A percentile compares a stretch with the other conserved stretches of the same genome.
Evolutionary conservation across 148 eudicot species (phyloP).

Genomic region (Cornus controversa): DNA sequence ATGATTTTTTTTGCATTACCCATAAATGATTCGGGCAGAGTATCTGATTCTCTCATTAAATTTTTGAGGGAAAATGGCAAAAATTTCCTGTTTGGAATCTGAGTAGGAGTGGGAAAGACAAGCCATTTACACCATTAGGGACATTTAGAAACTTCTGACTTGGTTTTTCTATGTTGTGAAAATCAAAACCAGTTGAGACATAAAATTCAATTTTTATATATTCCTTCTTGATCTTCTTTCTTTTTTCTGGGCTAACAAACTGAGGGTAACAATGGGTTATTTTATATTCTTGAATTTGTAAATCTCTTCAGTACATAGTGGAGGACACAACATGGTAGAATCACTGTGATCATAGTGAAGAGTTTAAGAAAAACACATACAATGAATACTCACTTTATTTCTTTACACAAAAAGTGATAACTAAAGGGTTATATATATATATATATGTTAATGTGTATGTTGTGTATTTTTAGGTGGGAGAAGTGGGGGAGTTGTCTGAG

Average conservation of each 20-base stretch:
- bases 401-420: no score
- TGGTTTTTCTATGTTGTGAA: background rate
- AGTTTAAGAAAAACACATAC: no score
- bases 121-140: no score
- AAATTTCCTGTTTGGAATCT: background rate
- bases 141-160: background rate
- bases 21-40: background rate
- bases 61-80: background rate
- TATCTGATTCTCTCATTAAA: background rate
- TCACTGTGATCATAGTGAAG: background rate
- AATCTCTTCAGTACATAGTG: background rate
- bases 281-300: no score
- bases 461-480: conserved; percentile 48
- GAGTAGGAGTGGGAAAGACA: no score
- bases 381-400: no score
- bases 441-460: background rate
- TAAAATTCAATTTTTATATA: no score
- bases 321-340: background rate
- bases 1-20: background rate
- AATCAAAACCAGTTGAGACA: background rate
- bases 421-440: no score
- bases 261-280: background rate
- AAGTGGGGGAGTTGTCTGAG: conserved; percentile 76
- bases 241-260: background rate
- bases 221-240: background rate